Evolutionary conservation across 108 stramenopile genomes (phyloP).

Genomic region (Cyclotella distinguenda): DNA sequence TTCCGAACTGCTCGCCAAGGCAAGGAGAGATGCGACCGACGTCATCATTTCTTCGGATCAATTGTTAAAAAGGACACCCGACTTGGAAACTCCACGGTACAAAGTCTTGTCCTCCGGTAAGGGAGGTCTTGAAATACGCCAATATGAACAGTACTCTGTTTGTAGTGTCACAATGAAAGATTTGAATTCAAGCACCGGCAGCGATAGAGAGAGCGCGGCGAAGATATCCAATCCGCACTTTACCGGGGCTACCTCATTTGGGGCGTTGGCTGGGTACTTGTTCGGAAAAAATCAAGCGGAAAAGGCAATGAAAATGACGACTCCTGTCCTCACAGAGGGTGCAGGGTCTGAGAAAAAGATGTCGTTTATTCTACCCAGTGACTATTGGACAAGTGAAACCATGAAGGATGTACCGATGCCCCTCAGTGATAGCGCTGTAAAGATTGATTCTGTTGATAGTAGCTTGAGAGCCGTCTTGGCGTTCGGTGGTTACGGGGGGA

Average conservation of each 20-base stretch:
- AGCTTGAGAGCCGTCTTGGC: constrained; percentile 73
- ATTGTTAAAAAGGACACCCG: constrained; percentile 44
- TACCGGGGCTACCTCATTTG: constrained; percentile 74
- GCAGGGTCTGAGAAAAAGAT: constrained; percentile 58
- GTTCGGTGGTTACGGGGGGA: constrained; percentile 88
- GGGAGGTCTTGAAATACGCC: constrained; percentile 67
- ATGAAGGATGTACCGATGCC: constrained; percentile 72
- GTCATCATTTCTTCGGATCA: constrained; percentile 18
- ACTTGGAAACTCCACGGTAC: constrained; percentile 82
- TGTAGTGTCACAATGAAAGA: constrained; percentile 72
- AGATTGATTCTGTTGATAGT: constrained; percentile 45
- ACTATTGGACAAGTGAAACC: constrained; percentile 64
- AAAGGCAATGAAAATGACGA: constrained; percentile 92
- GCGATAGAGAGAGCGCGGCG: constrained; percentile 57
- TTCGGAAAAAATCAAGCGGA: constrained; percentile 90
- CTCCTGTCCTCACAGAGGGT: constrained; percentile 76
- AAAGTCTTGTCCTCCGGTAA: constrained; percentile 47
- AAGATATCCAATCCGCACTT: constrained; percentile 65
- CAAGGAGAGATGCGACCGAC: constrained; percentile 11
- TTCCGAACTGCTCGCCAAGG: constrained; percentile 1
- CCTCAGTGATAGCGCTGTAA: constrained; percentile 67
- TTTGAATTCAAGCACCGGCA: constrained; percentile 1
- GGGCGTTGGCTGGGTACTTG: constrained; percentile 90
- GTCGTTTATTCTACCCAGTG: constrained; percentile 88
- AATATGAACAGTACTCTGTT: constrained; percentile 76